Conservation (phyloP, 257 asterid genomes). For the Coffea eugenioides region DNA sequence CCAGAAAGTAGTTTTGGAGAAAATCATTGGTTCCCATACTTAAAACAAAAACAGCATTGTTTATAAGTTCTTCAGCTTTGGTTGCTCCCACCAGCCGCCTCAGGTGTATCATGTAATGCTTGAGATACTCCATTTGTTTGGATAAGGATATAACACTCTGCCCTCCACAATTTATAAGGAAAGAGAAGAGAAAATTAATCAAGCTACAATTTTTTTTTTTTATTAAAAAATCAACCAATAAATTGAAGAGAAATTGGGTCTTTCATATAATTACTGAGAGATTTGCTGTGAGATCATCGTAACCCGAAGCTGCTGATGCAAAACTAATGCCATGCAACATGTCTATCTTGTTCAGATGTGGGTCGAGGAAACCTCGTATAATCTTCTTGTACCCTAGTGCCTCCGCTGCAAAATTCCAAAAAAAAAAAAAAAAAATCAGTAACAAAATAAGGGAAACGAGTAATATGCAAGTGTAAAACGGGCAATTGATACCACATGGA, state of each 20-base stretch:
- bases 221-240: not conserved
- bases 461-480: no score
- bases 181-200: not conserved
- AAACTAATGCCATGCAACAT: constrained; percentile 53
- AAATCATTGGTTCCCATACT: constrained; percentile 60
- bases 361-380: constrained; percentile 46
- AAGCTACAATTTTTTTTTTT: no score
- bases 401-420: constrained; percentile 31
- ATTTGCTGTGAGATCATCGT: constrained; percentile 52
- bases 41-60: constrained; percentile 35
- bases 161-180: not conserved
- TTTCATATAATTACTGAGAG: constrained; percentile 27
- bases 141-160: constrained; percentile 48
- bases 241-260: not conserved
- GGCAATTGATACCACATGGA: no score
- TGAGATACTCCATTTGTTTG: constrained; percentile 44
- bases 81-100: constrained; percentile 36
- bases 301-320: constrained; percentile 61
- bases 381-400: constrained; percentile 35
- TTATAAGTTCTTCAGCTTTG: constrained; percentile 27
- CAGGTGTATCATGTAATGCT: constrained; percentile 43
- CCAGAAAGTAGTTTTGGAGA: constrained; percentile 41
- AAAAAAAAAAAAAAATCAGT: not conserved
- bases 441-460: no score
- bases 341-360: constrained; percentile 32